Percentiles rank a stretch among this genome's conserved stretches.
Conservation (phyloP, 2,329 filamentous ascomycete genomes). For the Nigrospora osmanthi region DNA sequence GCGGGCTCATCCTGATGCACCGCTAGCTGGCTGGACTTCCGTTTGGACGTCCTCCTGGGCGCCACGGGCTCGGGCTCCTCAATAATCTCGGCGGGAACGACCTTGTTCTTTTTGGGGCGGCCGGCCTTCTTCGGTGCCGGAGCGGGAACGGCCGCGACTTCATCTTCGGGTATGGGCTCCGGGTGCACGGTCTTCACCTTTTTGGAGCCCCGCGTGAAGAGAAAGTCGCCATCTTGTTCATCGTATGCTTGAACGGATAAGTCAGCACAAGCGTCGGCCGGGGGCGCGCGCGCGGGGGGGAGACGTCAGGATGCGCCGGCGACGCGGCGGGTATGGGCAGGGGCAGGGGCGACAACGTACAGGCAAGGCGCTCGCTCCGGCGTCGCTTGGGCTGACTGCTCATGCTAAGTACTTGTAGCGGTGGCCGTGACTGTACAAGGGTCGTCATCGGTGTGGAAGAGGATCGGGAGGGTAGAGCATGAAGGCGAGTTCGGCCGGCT, state of each 20-base stretch:
- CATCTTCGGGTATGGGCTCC: conserved; percentile 30
- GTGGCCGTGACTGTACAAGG: conserved; percentile 55
- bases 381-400: conserved; percentile 53
- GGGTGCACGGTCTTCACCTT: conserved; percentile 50
- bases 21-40: conserved; percentile 22
- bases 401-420: conserved; percentile 63
- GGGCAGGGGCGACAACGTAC: conserved; percentile 31
- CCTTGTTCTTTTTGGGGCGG: conserved; percentile 29
- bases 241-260: conserved; percentile 41
- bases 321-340: background rate
- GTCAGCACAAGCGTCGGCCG: background rate
- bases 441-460: conserved; percentile 57
- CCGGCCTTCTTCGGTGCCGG: conserved; percentile 27
- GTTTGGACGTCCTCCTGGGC: conserved; percentile 31
- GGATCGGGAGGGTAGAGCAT: conserved; percentile 11
- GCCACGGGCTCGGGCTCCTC: conserved; percentile 19
- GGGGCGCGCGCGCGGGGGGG: background rate
- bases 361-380: conserved; percentile 57
- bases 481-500: conserved; percentile 5
- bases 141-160: conserved; percentile 26
- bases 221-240: conserved; percentile 71
- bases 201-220: conserved; percentile 63
- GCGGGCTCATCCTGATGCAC: conserved; percentile 13
- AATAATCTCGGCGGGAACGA: conserved; percentile 11
- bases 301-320: too few relatives aligned